Base-by-base conservation (phyloP, 345 rosid genomes). In the Acer campestre region DNA sequence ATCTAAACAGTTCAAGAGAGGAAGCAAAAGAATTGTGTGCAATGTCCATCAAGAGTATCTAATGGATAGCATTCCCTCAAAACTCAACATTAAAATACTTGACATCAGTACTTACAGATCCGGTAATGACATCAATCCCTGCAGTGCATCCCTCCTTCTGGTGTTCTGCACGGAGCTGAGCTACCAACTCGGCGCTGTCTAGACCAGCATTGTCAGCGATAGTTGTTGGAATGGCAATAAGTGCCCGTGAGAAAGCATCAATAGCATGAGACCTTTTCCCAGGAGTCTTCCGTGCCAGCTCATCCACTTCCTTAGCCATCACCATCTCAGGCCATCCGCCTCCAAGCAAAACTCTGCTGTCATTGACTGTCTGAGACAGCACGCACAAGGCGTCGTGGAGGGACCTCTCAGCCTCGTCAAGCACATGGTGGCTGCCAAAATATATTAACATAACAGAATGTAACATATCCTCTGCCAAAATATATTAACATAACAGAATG, bases 241-340 rank as follows among this genome's bases (percentile, higher is more conserved):
- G 97, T 25, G 97, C 98, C 63, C 87, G 85, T 44, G 99, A 91
- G 79, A 96, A 96, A 42, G 97, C 98, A 84, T 96, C 99, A 31
- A 94, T 91, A 11, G 99, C 99, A 84, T 86, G 99, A 2, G 99
- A 92, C 81, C 85, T 96, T 85, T 96, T 96, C 83, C 99, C 99
- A 58, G 99, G 93, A 51, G 99, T 94, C 79, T 86, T 90, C 3
- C 95, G 89, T 59, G 99, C 99, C 67, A 96, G 89, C 84, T 94
- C 95, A 82, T 96, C 97, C 59, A 96, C 99, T 73, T 88, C 99
- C 89, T 91, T 94, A 16, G 99, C 97, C 99, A 92, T 96, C 66
- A 92, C 87, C 99, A 96, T 94, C 92, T 96, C 99, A 20, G 99
- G 99, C 98, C 99, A 96, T 79, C 99, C 99, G 74, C 99, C 99